Conservation (phyloP, 2,329 filamentous ascomycete genomes). For the Fusarium tuaranense region DNA sequence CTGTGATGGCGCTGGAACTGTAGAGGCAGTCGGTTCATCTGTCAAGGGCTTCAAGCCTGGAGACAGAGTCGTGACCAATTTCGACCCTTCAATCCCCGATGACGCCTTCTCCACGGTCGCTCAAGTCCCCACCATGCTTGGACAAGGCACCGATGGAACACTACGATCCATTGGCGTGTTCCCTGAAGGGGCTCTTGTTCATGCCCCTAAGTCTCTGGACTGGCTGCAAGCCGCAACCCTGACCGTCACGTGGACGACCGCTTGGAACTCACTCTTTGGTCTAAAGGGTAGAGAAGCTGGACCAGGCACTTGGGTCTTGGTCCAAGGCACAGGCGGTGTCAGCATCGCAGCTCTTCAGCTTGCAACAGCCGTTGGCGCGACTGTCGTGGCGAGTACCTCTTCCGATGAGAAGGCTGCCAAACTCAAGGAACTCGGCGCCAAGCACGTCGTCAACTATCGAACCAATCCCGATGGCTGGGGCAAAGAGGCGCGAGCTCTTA, state of each 20-base stretch:
- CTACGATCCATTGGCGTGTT: slow-evolving; percentile 70
- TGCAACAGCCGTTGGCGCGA: slow-evolving; percentile 62
- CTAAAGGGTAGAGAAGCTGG: slow-evolving; percentile 55
- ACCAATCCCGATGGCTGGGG: slow-evolving; percentile 67
- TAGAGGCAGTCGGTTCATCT: slow-evolving; percentile 63
- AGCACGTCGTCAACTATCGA: slow-evolving; percentile 72
- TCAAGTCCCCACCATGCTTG: slow-evolving; percentile 60
- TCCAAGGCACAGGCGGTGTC: slow-evolving; percentile 56
- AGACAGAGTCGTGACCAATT: slow-evolving; percentile 65
- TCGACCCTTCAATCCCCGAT: slow-evolving; percentile 48
- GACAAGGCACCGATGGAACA: slow-evolving; percentile 67
- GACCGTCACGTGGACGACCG: slow-evolving; percentile 62
- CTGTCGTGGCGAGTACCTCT: slow-evolving; percentile 70
- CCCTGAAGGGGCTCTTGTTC: slow-evolving; percentile 67
- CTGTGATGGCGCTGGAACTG: slow-evolving; percentile 57
- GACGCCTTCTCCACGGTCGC: slow-evolving; percentile 40
- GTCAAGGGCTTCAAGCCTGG: slow-evolving; percentile 61
- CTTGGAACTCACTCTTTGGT: slow-evolving; percentile 65
- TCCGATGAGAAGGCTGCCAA: slow-evolving; percentile 64
- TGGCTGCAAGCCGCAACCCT: slow-evolving; percentile 56
- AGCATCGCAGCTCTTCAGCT: slow-evolving; percentile 53
- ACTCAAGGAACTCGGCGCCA: slow-evolving; percentile 67
- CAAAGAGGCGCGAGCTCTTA: slow-evolving; percentile 63
- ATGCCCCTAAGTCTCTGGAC: slow-evolving; percentile 58
- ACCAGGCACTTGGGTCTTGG: slow-evolving; percentile 48